These are phyloP conservation scores for Cyanidioschyzon merolae DNA, from an alignment of 23 red algal genomes.

Conservation along the genomic window DNA sequence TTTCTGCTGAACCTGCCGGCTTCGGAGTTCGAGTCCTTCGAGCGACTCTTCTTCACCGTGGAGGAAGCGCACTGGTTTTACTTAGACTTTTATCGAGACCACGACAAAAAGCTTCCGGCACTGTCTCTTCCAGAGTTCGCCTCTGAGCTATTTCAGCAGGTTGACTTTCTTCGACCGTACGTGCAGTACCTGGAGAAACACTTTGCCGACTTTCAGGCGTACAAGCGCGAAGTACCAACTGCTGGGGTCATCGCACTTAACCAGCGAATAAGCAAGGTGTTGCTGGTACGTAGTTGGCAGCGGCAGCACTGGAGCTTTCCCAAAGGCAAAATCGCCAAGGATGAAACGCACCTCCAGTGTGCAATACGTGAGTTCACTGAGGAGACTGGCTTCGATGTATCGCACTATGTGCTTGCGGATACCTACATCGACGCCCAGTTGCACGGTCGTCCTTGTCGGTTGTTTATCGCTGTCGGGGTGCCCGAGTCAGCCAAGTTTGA, in stretches of 20 bases:
- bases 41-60: constrained; percentile 87
- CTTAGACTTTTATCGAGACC: constrained; percentile 79
- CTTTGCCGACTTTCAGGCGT: constrained; percentile 60
- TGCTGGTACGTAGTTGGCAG: constrained; percentile 64
- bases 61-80: constrained; percentile 99
- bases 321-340: constrained; percentile 91
- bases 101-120: constrained; percentile 47
- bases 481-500: constrained; percentile 58
- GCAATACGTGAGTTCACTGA: constrained; percentile 73
- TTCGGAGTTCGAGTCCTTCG: constrained; percentile 85
- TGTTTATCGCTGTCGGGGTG: constrained; percentile 65
- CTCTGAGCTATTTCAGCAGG: constrained; percentile 48
- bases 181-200: constrained; percentile 40
- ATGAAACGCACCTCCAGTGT: constrained; percentile 41
- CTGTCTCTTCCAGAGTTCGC: constrained; percentile 65
- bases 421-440: constrained; percentile 21
- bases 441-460: constrained; percentile 1
- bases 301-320: constrained; percentile 84
- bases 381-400: constrained; percentile 89
- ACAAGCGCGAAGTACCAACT: constrained; percentile 87
- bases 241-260: constrained; percentile 64
- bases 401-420: constrained; percentile 15
- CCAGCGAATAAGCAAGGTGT: constrained; percentile 50
- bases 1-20: constrained; percentile 76
- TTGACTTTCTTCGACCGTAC: constrained; percentile 38